Conservation (phyloP, 2,329 filamentous ascomycete genomes). For the Diaporthe citrichinensis region DNA sequence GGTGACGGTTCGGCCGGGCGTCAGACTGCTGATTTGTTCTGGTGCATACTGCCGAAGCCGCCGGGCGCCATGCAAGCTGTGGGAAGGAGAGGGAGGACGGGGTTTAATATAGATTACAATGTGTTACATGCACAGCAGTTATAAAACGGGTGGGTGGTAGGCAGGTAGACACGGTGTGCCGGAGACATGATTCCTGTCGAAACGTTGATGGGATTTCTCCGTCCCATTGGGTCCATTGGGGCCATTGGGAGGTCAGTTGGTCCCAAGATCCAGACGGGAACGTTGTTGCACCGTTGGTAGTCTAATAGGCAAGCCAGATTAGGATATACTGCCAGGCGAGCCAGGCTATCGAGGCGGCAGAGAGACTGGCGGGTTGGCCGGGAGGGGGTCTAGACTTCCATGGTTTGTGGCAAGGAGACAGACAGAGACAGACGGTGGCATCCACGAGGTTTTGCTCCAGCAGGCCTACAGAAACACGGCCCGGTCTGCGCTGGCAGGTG, state of each 20-base stretch:
- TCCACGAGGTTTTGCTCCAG: too few species aligned
- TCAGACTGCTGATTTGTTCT: not conserved
- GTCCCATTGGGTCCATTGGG: not conserved
- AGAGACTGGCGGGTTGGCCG: not conserved
- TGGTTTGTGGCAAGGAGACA: too few species aligned
- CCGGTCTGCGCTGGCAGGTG: too few species aligned
- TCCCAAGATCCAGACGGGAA: not conserved
- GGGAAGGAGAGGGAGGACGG: not conserved
- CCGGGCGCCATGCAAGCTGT: not conserved
- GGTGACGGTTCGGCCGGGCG: not conserved
- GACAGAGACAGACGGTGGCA: too few species aligned
- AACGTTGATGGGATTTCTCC: not conserved
- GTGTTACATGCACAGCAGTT: not conserved
- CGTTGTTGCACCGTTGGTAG: not conserved
- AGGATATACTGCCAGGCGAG: not conserved
- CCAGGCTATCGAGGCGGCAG: not conserved
- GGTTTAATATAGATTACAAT: not conserved
- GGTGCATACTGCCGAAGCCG: not conserved
- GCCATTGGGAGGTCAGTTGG: not conserved
- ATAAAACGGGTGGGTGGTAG: not conserved
- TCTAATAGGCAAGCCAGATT: not conserved
- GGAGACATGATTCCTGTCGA: not conserved
- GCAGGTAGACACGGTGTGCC: not conserved
- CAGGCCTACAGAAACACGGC: too few species aligned
- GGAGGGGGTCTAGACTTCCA: not conserved